These are phyloP conservation scores for Rosa multiflora DNA, from an alignment of 306 rosid genomes.

Conservation along the genomic window DNA sequence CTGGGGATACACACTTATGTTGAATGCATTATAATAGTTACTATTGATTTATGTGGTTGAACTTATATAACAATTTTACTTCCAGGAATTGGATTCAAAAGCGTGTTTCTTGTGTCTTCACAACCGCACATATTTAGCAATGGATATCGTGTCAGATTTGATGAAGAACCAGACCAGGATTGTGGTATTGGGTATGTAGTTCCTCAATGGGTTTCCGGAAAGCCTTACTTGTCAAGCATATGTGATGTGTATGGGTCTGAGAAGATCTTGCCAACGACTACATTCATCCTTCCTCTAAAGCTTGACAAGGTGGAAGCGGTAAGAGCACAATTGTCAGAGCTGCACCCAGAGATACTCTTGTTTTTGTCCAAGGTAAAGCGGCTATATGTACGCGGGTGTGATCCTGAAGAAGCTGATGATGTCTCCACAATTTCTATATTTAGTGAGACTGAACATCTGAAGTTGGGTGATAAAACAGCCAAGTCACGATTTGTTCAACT, in stretches of 20 bases:
- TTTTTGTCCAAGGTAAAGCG: conserved; percentile 23
- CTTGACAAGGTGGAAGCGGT: conserved; percentile 27
- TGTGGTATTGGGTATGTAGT: conserved; percentile 27
- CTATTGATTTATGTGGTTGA: neutral
- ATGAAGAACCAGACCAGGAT: conserved; percentile 9
- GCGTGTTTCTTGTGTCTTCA: conserved; percentile 23
- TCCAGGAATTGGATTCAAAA: conserved; percentile 31
- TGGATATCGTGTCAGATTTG: too few relatives aligned
- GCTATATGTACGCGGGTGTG: conserved; percentile 6
- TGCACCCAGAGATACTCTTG: conserved; percentile 27
- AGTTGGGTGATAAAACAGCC: neutral
- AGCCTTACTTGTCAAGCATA: neutral
- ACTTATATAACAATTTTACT: neutral
- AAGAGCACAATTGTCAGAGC: conserved; percentile 10
- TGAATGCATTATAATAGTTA: too few relatives aligned
- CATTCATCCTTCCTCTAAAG: conserved; percentile 19
- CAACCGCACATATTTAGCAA: conserved; percentile 29
- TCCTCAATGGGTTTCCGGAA: conserved; percentile 24
- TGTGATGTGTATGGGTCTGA: neutral
- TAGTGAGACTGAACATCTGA: conserved; percentile 20
- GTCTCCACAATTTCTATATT: conserved; percentile 13
- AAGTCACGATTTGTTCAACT: conserved; percentile 8
- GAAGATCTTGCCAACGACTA: conserved; percentile 18
- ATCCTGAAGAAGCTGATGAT: neutral
- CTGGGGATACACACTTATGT: too few relatives aligned